Evolutionary conservation across 768 basidiomycete species (phyloP).

Genomic region (Agaricus sinodeliciosus): DNA sequence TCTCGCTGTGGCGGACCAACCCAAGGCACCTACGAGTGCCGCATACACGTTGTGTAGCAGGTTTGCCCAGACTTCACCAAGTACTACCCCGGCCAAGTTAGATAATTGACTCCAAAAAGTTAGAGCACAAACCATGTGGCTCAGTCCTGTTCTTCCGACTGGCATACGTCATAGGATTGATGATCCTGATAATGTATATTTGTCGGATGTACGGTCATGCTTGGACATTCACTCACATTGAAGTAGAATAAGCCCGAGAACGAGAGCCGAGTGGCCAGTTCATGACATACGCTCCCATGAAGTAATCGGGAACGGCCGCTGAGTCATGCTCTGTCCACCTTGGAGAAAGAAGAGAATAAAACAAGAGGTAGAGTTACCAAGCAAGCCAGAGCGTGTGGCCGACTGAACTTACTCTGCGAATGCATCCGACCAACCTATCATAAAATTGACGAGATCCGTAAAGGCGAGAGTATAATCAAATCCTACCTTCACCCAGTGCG

Average conservation of each 20-base stretch:
- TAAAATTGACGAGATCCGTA: background rate
- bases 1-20: conserved; percentile 28
- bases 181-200: background rate
- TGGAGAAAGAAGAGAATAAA: background rate
- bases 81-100: conserved; percentile 13
- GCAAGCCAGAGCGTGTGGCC: background rate
- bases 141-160: conserved; percentile 2
- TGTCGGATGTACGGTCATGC: too few species aligned
- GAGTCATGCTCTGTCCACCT: conserved; percentile 29
- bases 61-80: conserved; percentile 50
- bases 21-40: conserved; percentile 24
- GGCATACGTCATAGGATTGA: conserved; percentile 8
- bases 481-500: conserved; percentile 42
- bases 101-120: background rate
- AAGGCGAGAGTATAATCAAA: background rate
- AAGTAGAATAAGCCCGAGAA: conserved; percentile 42
- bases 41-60: conserved; percentile 36
- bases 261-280: conserved; percentile 42
- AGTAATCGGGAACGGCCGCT: conserved; percentile 22
- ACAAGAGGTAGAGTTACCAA: background rate
- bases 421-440: conserved; percentile 35
- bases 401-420: conserved; percentile 21
- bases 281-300: conserved; percentile 38
- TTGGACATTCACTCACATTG: conserved; percentile 19
- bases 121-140: background rate